These are phyloP conservation scores for Byssothecium circinans DNA, from an alignment of 2,329 filamentous ascomycete genomes.

Conservation along the genomic window DNA sequence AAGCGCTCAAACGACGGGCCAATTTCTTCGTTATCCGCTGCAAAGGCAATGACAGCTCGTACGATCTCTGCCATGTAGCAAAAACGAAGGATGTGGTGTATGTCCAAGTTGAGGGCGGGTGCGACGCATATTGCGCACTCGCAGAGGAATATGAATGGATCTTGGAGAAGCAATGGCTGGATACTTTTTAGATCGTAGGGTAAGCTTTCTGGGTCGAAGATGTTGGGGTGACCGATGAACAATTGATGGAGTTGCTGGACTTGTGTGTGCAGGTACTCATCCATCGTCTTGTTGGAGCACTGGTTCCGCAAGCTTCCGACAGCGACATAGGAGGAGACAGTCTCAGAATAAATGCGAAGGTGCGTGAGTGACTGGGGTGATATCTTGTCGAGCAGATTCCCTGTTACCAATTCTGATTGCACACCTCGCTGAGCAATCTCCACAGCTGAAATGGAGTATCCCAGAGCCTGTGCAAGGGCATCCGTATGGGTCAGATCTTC, in stretches of 20 bases:
- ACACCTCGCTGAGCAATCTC: conserved; percentile 92
- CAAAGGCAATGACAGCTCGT: conserved; percentile 69
- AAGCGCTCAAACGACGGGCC: conserved; percentile 22
- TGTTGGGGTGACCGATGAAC: conserved; percentile 61
- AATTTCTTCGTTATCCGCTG: conserved; percentile 11
- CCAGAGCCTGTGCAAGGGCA: conserved; percentile 67
- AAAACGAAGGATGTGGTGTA: conserved; percentile 77
- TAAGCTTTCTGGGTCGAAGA: conserved; percentile 41
- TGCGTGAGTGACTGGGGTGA: conserved; percentile 83
- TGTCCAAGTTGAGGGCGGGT: conserved; percentile 69
- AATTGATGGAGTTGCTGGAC: conserved; percentile 75
- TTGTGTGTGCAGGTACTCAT: conserved; percentile 68
- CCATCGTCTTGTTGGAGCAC: conserved; percentile 62
- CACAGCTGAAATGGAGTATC: conserved; percentile 81
- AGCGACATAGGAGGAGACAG: conserved; percentile 79
- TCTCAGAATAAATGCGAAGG: conserved; percentile 85
- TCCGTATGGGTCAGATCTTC: conserved; percentile 59
- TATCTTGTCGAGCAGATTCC: conserved; percentile 79
- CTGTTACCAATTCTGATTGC: conserved; percentile 66
- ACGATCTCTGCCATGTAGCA: conserved; percentile 92
- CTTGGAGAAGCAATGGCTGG: conserved; percentile 64
- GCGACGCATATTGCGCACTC: conserved; percentile 74
- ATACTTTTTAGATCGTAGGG: conserved; percentile 49
- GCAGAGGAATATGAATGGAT: conserved; percentile 78
- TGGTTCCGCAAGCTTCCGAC: conserved; percentile 68